phyloP scores from a whole-genome alignment of 2,329 filamentous ascomycete genomes.

The Diaporthe sp. region DNA sequence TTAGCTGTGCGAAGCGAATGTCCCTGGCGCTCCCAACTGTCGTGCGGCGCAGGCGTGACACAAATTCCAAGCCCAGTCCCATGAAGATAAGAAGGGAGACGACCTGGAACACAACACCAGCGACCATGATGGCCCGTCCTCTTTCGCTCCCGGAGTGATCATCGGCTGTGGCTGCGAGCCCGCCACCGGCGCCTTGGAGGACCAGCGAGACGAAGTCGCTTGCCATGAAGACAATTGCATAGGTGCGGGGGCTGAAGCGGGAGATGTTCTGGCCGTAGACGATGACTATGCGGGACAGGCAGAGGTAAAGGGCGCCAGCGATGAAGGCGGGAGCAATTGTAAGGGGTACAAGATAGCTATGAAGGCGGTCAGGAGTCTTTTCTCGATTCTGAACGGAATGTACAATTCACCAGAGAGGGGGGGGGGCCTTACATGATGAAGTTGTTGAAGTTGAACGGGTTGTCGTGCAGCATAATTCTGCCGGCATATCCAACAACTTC shows the following conservation, averaged over 20 bases:
- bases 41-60: not conserved
- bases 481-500: not conserved
- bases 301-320: not conserved
- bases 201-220: constrained; percentile 26
- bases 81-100: constrained; percentile 6
- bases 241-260: constrained; percentile 11
- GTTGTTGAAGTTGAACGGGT: constrained; percentile 8
- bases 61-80: not conserved
- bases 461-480: not conserved
- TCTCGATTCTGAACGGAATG: not conserved
- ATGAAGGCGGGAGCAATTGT: constrained; percentile 8
- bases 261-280: not conserved
- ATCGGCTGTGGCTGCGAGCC: constrained; percentile 18
- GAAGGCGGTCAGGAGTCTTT: not conserved
- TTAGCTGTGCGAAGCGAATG: not conserved
- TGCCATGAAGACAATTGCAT: constrained; percentile 19
- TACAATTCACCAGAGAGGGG: not conserved
- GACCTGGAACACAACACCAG: constrained; percentile 4
- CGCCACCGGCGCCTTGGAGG: constrained; percentile 23
- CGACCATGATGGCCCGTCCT: constrained; percentile 4
- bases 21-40: not conserved
- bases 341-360: constrained; percentile 4
- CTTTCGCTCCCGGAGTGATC: not conserved
- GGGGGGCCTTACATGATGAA: not conserved
- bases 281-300: constrained; percentile 6